phyloP scores from a whole-genome alignment of 2,329 filamentous ascomycete genomes.

The Cytospora mali region DNA sequence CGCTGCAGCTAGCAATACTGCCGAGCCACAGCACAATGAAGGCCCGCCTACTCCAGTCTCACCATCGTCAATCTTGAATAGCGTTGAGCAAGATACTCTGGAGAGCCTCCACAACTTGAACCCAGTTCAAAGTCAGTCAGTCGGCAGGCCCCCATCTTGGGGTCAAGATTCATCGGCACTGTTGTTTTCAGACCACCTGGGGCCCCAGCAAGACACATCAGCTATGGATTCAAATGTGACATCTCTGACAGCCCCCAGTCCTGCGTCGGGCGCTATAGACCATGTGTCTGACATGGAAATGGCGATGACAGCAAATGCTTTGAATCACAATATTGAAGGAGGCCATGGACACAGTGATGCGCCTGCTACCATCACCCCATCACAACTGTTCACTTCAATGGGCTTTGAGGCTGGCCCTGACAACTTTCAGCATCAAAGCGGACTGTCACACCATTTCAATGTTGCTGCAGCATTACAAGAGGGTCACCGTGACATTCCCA shows the following conservation, averaged over 20 bases:
- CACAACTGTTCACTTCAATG: constrained; percentile 17
- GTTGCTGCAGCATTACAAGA: constrained; percentile 3
- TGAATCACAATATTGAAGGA: constrained; percentile 13
- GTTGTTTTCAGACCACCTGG: constrained; percentile 10
- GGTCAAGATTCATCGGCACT: constrained; percentile 9
- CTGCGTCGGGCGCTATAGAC: constrained; percentile 15
- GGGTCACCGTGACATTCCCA: constrained; percentile 2
- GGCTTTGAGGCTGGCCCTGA: constrained; percentile 6
- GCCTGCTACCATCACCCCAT: constrained; percentile 24
- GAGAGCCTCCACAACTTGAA: constrained; percentile 18
- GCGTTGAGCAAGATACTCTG: constrained; percentile 23
- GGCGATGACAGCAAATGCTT: constrained; percentile 9
- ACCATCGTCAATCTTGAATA: constrained; percentile 26
- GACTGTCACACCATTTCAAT: not conserved
- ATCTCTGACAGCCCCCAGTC: constrained; percentile 13
- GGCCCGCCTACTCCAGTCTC: constrained; percentile 24
- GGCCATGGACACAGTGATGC: constrained; percentile 4
- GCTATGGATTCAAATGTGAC: constrained; percentile 8
- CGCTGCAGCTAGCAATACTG: not conserved
- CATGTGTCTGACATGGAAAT: constrained; percentile 1
- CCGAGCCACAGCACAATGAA: not conserved
- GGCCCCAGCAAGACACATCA: constrained; percentile 16
- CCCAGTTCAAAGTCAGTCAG: not conserved
- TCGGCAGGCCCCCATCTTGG: constrained; percentile 14
- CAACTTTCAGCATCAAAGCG: constrained; percentile 1